These are phyloP conservation scores for Phytophthora aleatoria DNA, from an alignment of 352 stramenopile genomes.

Conservation along the genomic window DNA sequence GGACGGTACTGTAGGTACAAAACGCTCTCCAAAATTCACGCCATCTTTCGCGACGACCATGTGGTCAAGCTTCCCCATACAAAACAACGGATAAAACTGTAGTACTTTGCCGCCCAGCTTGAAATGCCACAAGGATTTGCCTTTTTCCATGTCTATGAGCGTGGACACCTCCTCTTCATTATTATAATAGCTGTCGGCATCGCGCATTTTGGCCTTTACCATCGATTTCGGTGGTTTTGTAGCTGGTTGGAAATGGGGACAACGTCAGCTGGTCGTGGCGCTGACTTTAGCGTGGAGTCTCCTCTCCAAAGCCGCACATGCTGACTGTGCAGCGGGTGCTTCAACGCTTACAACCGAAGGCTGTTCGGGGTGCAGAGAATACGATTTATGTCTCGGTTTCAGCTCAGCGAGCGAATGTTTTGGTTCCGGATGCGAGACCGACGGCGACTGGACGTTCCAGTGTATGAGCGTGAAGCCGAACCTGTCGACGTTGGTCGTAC, in stretches of 20 bases:
- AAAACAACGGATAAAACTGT: background rate
- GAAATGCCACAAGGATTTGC: slow-evolving; percentile 29
- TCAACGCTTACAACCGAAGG: slow-evolving; percentile 35
- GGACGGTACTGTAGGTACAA: slow-evolving; percentile 14
- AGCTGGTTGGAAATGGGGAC: slow-evolving; percentile 11
- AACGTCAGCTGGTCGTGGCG: slow-evolving; percentile 5
- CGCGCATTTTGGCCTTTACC: slow-evolving; percentile 11
- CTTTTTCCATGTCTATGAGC: slow-evolving; percentile 15
- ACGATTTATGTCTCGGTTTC: slow-evolving; percentile 34
- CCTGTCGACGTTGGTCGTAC: slow-evolving; percentile 24
- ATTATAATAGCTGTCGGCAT: background rate
- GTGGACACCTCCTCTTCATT: slow-evolving; percentile 18
- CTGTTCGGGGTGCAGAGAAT: slow-evolving; percentile 28
- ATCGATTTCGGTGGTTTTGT: slow-evolving; percentile 20
- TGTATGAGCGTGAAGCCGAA: slow-evolving; percentile 28
- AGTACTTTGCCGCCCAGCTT: slow-evolving; percentile 6
- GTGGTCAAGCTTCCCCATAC: background rate
- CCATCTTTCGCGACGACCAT: slow-evolving; percentile 19
- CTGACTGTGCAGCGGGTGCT: slow-evolving; percentile 26
- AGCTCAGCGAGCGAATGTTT: slow-evolving; percentile 21
- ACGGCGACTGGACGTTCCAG: slow-evolving; percentile 29
- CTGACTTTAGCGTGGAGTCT: slow-evolving; percentile 5
- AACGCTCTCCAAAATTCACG: slow-evolving; percentile 21
- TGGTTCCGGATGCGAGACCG: slow-evolving; percentile 25
- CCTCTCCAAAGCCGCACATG: slow-evolving; percentile 1